phyloP scores from a whole-genome alignment of 1,284 basidiomycete species.

The Tausonia pullulans region DNA sequence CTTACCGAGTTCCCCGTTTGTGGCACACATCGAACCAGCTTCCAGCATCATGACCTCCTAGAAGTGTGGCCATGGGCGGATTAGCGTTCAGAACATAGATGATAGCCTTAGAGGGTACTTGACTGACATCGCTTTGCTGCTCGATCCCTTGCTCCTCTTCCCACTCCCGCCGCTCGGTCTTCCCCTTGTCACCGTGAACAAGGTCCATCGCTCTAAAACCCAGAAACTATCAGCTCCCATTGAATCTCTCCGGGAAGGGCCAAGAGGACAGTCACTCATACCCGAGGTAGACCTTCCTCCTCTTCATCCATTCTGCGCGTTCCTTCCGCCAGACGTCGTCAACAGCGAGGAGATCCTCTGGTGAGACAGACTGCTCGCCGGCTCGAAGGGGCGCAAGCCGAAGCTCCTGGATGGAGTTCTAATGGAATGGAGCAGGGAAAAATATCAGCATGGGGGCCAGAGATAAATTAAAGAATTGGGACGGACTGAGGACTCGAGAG shows the following conservation, averaged over 20 bases:
- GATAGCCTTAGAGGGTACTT: too few relatives aligned
- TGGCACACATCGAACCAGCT: too few relatives aligned
- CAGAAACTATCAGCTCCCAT: too few relatives aligned
- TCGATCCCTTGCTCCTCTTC: constrained; percentile 9
- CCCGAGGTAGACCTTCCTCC: constrained; percentile 57
- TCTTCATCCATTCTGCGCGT: constrained; percentile 56
- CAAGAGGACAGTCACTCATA: constrained; percentile 33
- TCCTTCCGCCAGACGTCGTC: constrained; percentile 58
- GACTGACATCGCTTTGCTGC: not conserved
- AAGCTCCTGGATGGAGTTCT: constrained; percentile 44
- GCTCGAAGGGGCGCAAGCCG: constrained; percentile 54
- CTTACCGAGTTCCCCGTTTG: too few relatives aligned
- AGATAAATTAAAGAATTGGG: not conserved
- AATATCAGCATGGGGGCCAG: constrained; percentile 30
- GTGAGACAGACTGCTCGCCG: constrained; percentile 53
- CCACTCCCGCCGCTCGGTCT: not conserved
- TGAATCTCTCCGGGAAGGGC: not conserved
- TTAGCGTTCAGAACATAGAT: too few relatives aligned
- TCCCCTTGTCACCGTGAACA: not conserved
- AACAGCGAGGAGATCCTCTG: constrained; percentile 49
- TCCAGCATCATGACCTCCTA: too few relatives aligned
- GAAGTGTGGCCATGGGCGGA: too few relatives aligned
- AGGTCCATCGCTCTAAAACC: not conserved
- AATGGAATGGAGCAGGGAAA: constrained; percentile 7
- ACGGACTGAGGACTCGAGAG: constrained; percentile 15